These are phyloP conservation scores for Trametes villosa DNA, from an alignment of 768 basidiomycete species.

Conservation along the genomic window DNA sequence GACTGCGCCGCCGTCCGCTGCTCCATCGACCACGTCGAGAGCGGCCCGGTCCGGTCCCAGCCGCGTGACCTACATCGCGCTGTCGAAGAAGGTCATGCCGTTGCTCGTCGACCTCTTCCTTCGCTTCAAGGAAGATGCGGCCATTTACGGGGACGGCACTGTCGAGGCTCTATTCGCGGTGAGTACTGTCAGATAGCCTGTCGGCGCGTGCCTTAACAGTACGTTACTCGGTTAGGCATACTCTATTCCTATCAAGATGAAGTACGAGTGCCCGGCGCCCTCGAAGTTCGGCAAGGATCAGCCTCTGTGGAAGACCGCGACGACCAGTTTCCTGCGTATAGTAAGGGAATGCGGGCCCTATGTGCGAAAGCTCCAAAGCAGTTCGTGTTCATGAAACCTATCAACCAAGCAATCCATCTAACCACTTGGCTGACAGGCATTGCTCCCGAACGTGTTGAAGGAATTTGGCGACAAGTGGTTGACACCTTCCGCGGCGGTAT, in stretches of 20 bases:
- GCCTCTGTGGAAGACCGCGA: slow-evolving; percentile 97
- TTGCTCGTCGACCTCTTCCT: slow-evolving; percentile 78
- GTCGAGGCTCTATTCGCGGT: slow-evolving; percentile 84
- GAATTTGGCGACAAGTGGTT: slow-evolving; percentile 84
- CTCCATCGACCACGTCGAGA: slow-evolving; percentile 6
- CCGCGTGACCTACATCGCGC: slow-evolving; percentile 84
- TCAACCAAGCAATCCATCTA: slow-evolving; percentile 1
- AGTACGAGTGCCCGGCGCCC: slow-evolving; percentile 91
- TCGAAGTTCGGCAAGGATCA: slow-evolving; percentile 86
- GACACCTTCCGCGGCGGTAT: slow-evolving; percentile 84
- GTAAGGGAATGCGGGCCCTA: slow-evolving; percentile 67
- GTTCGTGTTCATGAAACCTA: slow-evolving; percentile 40
- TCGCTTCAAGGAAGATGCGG: slow-evolving; percentile 58
- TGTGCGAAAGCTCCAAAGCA: slow-evolving; percentile 52
- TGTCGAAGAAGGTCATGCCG: slow-evolving; percentile 90
- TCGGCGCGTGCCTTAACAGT: not conserved
- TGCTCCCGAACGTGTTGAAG: slow-evolving; percentile 67
- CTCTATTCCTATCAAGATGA: slow-evolving; percentile 89
- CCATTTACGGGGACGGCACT: slow-evolving; percentile 81
- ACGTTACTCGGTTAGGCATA: slow-evolving; percentile 61
- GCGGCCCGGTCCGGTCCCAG: slow-evolving; percentile 45
- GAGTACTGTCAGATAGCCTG: slow-evolving; percentile 27
- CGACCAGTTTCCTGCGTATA: slow-evolving; percentile 71
- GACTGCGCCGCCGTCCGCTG: slow-evolving; percentile 14
- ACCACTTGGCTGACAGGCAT: slow-evolving; percentile 46